Evolutionary conservation across 2,329 filamentous ascomycete genomes (phyloP).

Genomic region (Colletotrichum somersetense): DNA sequence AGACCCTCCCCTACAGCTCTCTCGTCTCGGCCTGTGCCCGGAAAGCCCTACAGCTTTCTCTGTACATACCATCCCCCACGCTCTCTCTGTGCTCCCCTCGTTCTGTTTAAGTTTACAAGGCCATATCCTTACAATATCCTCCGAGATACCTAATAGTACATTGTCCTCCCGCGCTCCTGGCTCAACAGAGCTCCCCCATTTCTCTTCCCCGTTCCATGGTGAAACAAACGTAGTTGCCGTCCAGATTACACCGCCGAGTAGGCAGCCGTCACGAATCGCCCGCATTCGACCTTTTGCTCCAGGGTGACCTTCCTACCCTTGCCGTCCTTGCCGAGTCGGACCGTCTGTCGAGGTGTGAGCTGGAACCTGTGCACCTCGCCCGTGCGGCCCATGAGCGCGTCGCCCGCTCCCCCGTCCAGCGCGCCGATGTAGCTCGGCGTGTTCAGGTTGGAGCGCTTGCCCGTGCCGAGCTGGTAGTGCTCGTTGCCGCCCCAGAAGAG

Average conservation of each 20-base stretch:
- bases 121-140: constrained; percentile 27
- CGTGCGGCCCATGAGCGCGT: constrained; percentile 69
- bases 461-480: constrained; percentile 91
- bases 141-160: constrained; percentile 27
- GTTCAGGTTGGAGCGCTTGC: constrained; percentile 84
- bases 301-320: constrained; percentile 78
- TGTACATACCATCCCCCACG: no score
- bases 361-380: constrained; percentile 80
- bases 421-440: constrained; percentile 84
- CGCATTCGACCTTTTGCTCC: constrained; percentile 91
- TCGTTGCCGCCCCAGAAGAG: constrained; percentile 97
- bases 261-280: constrained; percentile 83
- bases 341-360: constrained; percentile 81
- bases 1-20: background rate
- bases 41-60: constrained; percentile 4
- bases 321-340: constrained; percentile 69
- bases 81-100: background rate
- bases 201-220: background rate
- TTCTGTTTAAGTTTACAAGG: constrained; percentile 29
- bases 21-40: background rate
- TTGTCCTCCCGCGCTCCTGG: background rate
- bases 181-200: background rate
- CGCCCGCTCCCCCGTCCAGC: constrained; percentile 72
- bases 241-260: constrained; percentile 72
- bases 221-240: constrained; percentile 32